Evolutionary conservation across 2,329 filamentous ascomycete species (phyloP).

Genomic region (Neocucurbitaria cava): DNA sequence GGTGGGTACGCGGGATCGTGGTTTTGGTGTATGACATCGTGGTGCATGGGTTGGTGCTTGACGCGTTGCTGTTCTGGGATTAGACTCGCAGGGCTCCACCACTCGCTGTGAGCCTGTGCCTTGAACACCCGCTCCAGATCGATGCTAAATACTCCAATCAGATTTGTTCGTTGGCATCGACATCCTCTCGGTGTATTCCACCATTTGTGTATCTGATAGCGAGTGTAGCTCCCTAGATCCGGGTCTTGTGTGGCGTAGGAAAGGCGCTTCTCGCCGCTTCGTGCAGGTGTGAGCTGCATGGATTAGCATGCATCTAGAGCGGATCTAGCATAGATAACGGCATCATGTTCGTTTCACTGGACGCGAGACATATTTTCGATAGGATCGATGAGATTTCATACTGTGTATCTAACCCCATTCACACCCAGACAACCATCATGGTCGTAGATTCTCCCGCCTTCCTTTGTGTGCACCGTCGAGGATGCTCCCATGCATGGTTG

Average conservation of each 20-base stretch:
- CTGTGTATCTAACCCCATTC: background rate
- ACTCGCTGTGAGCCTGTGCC: slow-evolving; percentile 4
- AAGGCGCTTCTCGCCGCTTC: background rate
- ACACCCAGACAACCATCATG: background rate
- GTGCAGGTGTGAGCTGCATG: background rate
- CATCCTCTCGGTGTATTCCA: background rate
- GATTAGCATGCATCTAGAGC: background rate
- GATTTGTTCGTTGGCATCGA: background rate
- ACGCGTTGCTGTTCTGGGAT: slow-evolving; percentile 16
- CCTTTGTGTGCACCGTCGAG: background rate
- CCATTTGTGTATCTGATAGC: background rate
- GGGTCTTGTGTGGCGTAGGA: background rate
- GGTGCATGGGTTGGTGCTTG: slow-evolving; percentile 12
- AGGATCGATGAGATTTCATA: background rate
- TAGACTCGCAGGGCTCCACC: slow-evolving; percentile 17
- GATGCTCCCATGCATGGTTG: background rate
- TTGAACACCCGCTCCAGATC: background rate
- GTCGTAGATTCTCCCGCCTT: background rate
- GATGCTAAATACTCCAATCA: background rate
- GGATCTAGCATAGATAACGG: background rate
- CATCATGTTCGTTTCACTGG: background rate
- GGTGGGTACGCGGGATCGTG: slow-evolving; percentile 9
- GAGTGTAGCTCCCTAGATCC: background rate
- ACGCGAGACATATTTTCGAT: background rate
- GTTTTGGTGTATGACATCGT: slow-evolving; percentile 23